A percentile compares a stretch with the other conserved stretches of the same genome.
Evolutionary conservation across 352 stramenopile species (phyloP).

Genomic region (Globisporangium parvum): DNA sequence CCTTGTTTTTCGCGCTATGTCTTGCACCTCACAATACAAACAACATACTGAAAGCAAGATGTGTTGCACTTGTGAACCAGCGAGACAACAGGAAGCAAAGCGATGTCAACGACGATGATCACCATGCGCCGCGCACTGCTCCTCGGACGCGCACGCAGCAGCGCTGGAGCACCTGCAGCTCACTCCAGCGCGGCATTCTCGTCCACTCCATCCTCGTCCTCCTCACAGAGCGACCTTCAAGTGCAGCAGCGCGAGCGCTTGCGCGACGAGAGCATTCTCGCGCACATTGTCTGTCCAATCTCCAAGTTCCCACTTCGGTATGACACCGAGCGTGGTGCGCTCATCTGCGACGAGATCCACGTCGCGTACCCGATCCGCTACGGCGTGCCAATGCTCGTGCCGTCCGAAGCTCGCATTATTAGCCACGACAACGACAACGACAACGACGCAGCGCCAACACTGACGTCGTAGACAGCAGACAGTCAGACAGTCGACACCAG

Average conservation of each 20-base stretch:
- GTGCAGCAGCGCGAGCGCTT: constrained; percentile 21
- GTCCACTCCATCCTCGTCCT: not conserved
- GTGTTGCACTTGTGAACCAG: too few species aligned
- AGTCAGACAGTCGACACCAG: too few species aligned
- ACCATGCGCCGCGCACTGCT: too few species aligned
- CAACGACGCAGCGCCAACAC: not conserved
- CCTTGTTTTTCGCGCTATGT: too few species aligned
- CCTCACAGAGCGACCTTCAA: constrained; percentile 1
- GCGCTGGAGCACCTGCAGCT: too few species aligned
- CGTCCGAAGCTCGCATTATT: constrained; percentile 66
- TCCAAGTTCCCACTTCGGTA: constrained; percentile 82
- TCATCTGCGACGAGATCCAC: constrained; percentile 80
- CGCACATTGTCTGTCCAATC: constrained; percentile 80
- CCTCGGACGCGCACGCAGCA: too few species aligned
- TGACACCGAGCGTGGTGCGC: constrained; percentile 39
- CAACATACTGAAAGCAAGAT: too few species aligned
- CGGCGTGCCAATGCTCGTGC: constrained; percentile 67
- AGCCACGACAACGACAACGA: constrained; percentile 12
- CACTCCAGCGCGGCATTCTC: too few species aligned
- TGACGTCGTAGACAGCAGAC: not conserved
- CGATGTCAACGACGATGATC: too few species aligned
- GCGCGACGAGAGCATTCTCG: constrained; percentile 59
- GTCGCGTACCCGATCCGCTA: constrained; percentile 82
- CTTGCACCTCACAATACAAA: too few species aligned
- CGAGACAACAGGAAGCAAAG: too few species aligned